phyloP scores from a whole-genome alignment of 2,329 filamentous ascomycete species.

The Pseudogymnoascus sp. region DNA sequence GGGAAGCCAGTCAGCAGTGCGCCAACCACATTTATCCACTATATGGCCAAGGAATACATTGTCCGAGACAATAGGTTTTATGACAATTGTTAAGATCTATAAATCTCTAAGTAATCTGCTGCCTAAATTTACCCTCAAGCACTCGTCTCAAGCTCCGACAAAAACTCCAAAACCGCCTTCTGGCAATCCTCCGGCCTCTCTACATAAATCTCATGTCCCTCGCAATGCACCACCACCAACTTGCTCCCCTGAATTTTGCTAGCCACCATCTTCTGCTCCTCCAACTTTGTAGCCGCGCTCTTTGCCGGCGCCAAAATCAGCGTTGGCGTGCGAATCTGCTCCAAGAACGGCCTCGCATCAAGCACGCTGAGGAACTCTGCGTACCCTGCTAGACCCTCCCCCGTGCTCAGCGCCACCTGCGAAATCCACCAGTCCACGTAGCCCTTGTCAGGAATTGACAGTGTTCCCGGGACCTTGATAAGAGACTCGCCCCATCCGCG shows the following conservation, averaged over 20 bases:
- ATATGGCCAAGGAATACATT: too few species aligned
- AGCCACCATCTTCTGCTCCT: not conserved
- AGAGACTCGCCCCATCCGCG: constrained; percentile 26
- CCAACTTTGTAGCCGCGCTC: constrained; percentile 23
- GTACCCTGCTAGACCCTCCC: constrained; percentile 28
- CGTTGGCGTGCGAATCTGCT: constrained; percentile 22
- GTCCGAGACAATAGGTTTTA: too few species aligned
- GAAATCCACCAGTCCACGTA: constrained; percentile 29
- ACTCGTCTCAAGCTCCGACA: too few species aligned
- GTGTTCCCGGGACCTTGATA: constrained; percentile 26
- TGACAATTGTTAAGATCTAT: too few species aligned
- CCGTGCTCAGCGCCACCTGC: constrained; percentile 22
- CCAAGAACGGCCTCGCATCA: constrained; percentile 20
- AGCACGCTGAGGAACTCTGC: constrained; percentile 24
- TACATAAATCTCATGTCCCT: constrained; percentile 7
- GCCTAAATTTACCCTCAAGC: too few species aligned
- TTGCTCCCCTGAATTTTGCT: constrained; percentile 21
- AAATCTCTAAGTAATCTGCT: too few species aligned
- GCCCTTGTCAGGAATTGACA: constrained; percentile 21
- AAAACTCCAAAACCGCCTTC: not conserved
- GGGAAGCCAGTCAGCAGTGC: too few species aligned
- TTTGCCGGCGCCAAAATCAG: constrained; percentile 28
- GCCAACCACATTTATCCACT: too few species aligned
- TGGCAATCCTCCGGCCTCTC: not conserved
- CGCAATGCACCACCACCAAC: not conserved